phyloP scores from a whole-genome alignment of 2,329 filamentous ascomycete species.

The Ascochyta clinopodiicola region DNA sequence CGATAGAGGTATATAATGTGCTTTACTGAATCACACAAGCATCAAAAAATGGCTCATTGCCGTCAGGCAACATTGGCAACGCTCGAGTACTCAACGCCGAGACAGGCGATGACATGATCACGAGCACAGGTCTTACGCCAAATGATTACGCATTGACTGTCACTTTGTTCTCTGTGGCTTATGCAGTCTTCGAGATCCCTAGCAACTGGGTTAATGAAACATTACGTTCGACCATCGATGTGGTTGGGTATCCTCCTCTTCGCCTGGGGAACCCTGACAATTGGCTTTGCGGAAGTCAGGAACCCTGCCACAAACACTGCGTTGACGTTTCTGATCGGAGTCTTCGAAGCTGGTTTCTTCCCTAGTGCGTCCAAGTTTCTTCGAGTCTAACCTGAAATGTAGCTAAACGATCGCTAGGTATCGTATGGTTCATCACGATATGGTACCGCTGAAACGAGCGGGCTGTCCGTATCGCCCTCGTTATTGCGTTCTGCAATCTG shows the following conservation, averaged over 20 bases:
- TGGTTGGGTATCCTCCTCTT: constrained; percentile 54
- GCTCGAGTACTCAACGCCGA: constrained; percentile 68
- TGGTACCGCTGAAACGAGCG: constrained; percentile 65
- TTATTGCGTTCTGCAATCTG: constrained; percentile 63
- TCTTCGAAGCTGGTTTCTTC: constrained; percentile 38
- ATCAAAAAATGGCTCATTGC: background rate
- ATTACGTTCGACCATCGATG: constrained; percentile 54
- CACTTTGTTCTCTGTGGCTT: constrained; percentile 40
- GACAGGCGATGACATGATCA: constrained; percentile 66
- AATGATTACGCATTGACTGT: constrained; percentile 56
- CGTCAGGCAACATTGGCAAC: constrained; percentile 65
- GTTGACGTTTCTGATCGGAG: constrained; percentile 51
- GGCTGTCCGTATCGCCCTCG: constrained; percentile 64
- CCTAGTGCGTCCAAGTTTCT: constrained; percentile 21
- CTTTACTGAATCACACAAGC: background rate
- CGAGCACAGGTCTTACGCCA: constrained; percentile 66
- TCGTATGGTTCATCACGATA: constrained; percentile 61
- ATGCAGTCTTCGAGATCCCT: constrained; percentile 55
- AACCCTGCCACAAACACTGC: constrained; percentile 52
- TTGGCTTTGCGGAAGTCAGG: constrained; percentile 53
- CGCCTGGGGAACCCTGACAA: constrained; percentile 53
- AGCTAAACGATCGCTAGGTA: background rate
- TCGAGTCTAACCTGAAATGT: too few species aligned
- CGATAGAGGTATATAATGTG: constrained; percentile 48
- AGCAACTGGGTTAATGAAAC: constrained; percentile 68